Base-by-base conservation (phyloP, 2,329 filamentous ascomycete species). In the Pleurostoma richardsiae region DNA sequence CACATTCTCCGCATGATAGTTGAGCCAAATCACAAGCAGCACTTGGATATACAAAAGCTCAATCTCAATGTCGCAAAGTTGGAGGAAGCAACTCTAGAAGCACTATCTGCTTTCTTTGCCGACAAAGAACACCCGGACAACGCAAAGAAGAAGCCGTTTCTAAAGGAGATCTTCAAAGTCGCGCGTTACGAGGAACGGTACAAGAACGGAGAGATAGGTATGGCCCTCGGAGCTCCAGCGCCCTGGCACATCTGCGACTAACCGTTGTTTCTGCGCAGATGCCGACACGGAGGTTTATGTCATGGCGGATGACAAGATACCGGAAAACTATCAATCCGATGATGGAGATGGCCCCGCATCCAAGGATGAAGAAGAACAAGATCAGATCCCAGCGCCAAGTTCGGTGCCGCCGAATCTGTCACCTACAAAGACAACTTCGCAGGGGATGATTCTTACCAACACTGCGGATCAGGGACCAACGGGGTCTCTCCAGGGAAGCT, bases 91-190 rank as follows among this genome's bases (percentile, higher is more conserved):
- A 83, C 81, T 0, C 73, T 69, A 43, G 80, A 85, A 46, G 76
- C 76, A 0, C 68, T 85, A 29, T 76, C 76, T 0, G 65, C 69
- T 11, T 85, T 80, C 63, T 84, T 83, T 48, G 66, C 70, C 10
- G 79, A 83, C 51, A 76, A 74, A 45, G 74, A 79, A 3, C 67
- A 70, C 29, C 69, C 71, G 0, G 70, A 69, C 39, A 84, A 85
- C 48, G 61, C 63, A 2, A 68, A 68, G 51, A 85, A 84, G 66
- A 73, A 70, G 47, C 69, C 71, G 0, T 80, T 72, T 42, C 57
- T 85, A 6, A 76, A 72, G 45, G 80, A 85, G 55, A 76, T 85
- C 6, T 85, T 85, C 65, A 77, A 74, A 50, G 72, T 85, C 30
- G 81, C 81, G 1, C 71, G 65, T 46, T 62, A 68, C 30, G 77